Evolutionary conservation across 148 eudicot species (phyloP), one percentile per base, ranked within the genome.

Genomic region (Tetragonia tetragonoides): DNA sequence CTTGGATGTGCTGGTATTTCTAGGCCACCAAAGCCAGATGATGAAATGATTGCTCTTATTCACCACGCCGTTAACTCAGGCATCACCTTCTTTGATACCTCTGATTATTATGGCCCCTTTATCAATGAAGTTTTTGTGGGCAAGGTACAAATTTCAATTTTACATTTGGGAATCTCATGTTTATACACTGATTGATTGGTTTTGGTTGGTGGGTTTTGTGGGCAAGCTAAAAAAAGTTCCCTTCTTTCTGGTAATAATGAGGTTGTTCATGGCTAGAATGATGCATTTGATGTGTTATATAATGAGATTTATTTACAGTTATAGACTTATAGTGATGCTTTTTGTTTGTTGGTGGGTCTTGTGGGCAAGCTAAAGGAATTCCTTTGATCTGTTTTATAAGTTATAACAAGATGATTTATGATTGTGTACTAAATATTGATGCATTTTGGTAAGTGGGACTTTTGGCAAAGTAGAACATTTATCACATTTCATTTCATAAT

Each of bases 11-110:
- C 68, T 21, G 65, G 68, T 34, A 69, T 77, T 67, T 59, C 80
- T 38, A 56, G 59, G 10, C 66, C 74, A 8, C 44, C 34, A 11
- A 77, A 77, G 37, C 80, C 80, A 7, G 80, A 77, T 6, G 16
- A 46, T n/a, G 80, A 77, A 28, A 77, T 77, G 80, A 77, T 77
- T 14, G 53, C 10, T 1, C 75, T 77, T 20, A 77, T 77, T 39
- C 80, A 77, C 74, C 80, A 70, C 24, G 80, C 80, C 44, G 53
- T 77, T 20, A n/a, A 69, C 17, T 18, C 68, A 21, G 80, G 80
- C 46, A 10, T 77, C 80, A 69, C 80, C 20, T 70, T 77, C 59
- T 75, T 77, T 28, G 80, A 77, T 39, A 77, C 75, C 56, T 69
- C 80, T 18, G 75, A 77, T 24, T 15, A 42, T 17, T 70, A 69